Evolutionary conservation across 129 eudicot species (phyloP).

Genomic region (Mikania micrantha): DNA sequence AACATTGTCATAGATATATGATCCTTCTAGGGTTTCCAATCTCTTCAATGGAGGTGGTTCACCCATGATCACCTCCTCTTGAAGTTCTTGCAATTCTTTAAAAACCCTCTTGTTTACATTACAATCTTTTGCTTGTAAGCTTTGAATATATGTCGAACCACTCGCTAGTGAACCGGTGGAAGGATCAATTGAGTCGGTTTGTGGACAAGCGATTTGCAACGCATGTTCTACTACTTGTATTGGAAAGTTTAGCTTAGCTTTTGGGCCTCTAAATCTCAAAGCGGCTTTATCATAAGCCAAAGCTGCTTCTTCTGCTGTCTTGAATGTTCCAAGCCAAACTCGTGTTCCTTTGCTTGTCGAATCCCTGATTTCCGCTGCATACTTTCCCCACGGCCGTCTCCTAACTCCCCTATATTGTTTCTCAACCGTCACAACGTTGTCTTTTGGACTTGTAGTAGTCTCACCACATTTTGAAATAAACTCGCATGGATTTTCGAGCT

Average conservation of each 20-base stretch:
- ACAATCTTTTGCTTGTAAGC: neutral
- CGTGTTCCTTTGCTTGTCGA: constrained; percentile 62
- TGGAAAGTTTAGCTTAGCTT: constrained; percentile 63
- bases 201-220: constrained; percentile 6
- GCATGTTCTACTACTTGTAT: constrained; percentile 31
- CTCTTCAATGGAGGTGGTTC: constrained; percentile 35
- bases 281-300: constrained; percentile 91
- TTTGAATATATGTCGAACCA: neutral
- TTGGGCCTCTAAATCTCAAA: constrained; percentile 63
- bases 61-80: constrained; percentile 17
- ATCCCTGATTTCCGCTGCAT: constrained; percentile 87
- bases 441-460: neutral
- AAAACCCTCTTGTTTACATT: constrained; percentile 30
- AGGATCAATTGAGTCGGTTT: constrained; percentile 7
- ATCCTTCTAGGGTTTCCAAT: constrained; percentile 27
- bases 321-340: constrained; percentile 82
- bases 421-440: constrained; percentile 10
- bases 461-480: neutral
- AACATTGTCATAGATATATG: constrained; percentile 4
- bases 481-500: neutral
- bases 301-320: constrained; percentile 81
- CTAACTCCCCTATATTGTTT: constrained; percentile 72
- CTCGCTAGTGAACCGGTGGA: neutral
- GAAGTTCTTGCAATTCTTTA: constrained; percentile 32
- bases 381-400: constrained; percentile 87